These are phyloP conservation scores for Scopulariopsis brevicaulis DNA, from an alignment of 2,329 filamentous ascomycete genomes.

Conservation along the genomic window DNA sequence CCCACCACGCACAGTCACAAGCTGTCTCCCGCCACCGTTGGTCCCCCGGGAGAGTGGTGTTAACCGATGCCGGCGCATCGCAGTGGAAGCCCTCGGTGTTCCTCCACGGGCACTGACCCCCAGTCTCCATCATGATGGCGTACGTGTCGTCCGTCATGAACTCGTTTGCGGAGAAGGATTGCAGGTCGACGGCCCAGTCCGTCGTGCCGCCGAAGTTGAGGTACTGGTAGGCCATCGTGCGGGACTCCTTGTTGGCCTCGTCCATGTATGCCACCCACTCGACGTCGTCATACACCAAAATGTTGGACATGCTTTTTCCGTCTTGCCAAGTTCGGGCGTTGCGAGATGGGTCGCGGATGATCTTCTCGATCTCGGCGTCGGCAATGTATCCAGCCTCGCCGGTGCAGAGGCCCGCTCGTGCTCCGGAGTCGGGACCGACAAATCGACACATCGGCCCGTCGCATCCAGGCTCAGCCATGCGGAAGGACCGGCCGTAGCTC, in stretches of 20 bases:
- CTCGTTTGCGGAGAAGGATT: background rate
- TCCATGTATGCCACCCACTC: conserved; percentile 15
- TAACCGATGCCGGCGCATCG: too few relatives aligned
- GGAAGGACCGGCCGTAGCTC: conserved; percentile 19
- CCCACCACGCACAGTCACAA: too few relatives aligned
- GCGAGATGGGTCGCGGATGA: background rate
- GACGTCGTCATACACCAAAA: conserved; percentile 11
- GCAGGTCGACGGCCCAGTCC: conserved; percentile 14
- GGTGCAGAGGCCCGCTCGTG: conserved; percentile 15
- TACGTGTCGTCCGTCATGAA: too few relatives aligned
- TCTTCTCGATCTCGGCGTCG: conserved; percentile 14
- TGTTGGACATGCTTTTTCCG: conserved; percentile 9
- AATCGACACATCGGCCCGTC: conserved; percentile 13
- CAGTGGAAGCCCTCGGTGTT: too few relatives aligned
- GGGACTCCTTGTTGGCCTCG: conserved; percentile 8
- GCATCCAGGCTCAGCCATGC: conserved; percentile 17
- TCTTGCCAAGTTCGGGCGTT: background rate
- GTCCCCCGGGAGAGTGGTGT: too few relatives aligned
- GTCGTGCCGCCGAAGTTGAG: conserved; percentile 13
- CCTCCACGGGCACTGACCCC: too few relatives aligned
- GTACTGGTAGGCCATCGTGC: conserved; percentile 3
- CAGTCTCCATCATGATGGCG: too few relatives aligned
- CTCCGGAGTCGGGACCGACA: conserved; percentile 11
- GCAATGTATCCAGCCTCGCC: conserved; percentile 17
- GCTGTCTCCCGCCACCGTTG: too few relatives aligned